A percentile compares a stretch with the other conserved stretches of the same genome.
These are phyloP conservation scores for Aspergillus homomorphus DNA, from an alignment of 495 filamentous ascomycete genomes.

Conservation along the genomic window DNA sequence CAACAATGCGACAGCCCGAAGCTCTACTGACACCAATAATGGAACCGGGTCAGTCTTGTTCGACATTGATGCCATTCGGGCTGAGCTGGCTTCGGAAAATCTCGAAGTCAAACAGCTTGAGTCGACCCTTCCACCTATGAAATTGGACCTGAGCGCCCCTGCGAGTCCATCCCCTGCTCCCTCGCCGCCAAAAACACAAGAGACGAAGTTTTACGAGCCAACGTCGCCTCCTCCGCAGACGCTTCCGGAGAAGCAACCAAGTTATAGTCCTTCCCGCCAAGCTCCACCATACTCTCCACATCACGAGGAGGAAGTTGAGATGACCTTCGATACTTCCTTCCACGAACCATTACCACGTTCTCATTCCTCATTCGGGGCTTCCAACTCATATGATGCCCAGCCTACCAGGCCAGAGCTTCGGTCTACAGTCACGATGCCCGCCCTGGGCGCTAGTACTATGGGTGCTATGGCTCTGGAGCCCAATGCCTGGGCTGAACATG, in stretches of 20 bases:
- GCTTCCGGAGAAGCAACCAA: slow-evolving; percentile 30
- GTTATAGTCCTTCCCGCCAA: slow-evolving; percentile 22
- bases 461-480: slow-evolving; percentile 50
- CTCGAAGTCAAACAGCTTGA: slow-evolving; percentile 79
- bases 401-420: slow-evolving; percentile 39
- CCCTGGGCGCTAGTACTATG: slow-evolving; percentile 19
- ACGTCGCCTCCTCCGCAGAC: slow-evolving; percentile 28
- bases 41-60: slow-evolving; percentile 65
- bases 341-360: slow-evolving; percentile 36
- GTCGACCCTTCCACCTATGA: slow-evolving; percentile 86
- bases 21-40: slow-evolving; percentile 27
- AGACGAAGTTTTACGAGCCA: slow-evolving; percentile 43
- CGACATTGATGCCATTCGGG: slow-evolving; percentile 90
- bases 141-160: slow-evolving; percentile 57
- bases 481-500: slow-evolving; percentile 84
- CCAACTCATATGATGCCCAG: slow-evolving; percentile 10
- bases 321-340: slow-evolving; percentile 71
- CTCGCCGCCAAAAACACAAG: slow-evolving; percentile 39
- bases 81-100: slow-evolving; percentile 73
- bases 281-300: slow-evolving; percentile 18
- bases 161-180: slow-evolving; percentile 22
- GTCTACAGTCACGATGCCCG: slow-evolving; percentile 40
- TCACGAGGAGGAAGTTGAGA: slow-evolving; percentile 54
- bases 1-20: slow-evolving; percentile 20
- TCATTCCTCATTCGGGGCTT: slow-evolving; percentile 16